Base-by-base conservation (phyloP, 345 rosid species). In the Lepidium africanum region DNA sequence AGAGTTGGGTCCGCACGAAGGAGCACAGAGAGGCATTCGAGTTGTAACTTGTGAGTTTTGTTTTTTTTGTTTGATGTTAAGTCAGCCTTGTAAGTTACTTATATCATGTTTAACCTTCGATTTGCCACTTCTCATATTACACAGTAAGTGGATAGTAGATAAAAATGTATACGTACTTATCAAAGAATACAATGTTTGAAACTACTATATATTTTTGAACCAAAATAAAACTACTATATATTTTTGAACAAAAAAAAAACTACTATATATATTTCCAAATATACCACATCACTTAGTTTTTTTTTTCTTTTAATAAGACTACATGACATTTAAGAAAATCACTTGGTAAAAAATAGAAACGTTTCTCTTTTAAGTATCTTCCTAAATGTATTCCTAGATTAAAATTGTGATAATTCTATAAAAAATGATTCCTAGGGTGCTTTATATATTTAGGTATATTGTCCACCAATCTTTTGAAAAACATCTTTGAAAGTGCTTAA, bases 1-100 rank as follows among this genome's bases (percentile, higher is more conserved):
- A 52, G 76, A 55, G 70, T 64, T 72, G 76, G 65, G 76, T 57
- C 71, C 53, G 46, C 59, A 48, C 12, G 63, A 54, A 53, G 49
- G 48, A 71, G 38, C 27, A 40, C 19, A 10, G 59, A 40, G 65
- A 48, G 10, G 65, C 37, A 13, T 27, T 35, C 17, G 45, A 8
- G 0, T 60, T 32, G 37, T 51, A 40, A 33, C 21, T 71, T 71
- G 33, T 30, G 33, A 30, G 33, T 1, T 30, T 30, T 30, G 7
- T 0, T 30, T 30, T 4, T 30, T 30, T 30, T 7, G 33, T 30
- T 30, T 30, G 33, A 30, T 30, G 33, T 30, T 30, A 30, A 30
- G 33, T 30, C 33, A n/a, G 37, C 8, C 2, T 60, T 30, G 37
- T 51, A 40, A 33, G 23, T 21, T 21, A n/a, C 17, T 71, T 71